Conservation (phyloP, 2,329 filamentous ascomycete species). For the Akanthomyces lecanii region DNA sequence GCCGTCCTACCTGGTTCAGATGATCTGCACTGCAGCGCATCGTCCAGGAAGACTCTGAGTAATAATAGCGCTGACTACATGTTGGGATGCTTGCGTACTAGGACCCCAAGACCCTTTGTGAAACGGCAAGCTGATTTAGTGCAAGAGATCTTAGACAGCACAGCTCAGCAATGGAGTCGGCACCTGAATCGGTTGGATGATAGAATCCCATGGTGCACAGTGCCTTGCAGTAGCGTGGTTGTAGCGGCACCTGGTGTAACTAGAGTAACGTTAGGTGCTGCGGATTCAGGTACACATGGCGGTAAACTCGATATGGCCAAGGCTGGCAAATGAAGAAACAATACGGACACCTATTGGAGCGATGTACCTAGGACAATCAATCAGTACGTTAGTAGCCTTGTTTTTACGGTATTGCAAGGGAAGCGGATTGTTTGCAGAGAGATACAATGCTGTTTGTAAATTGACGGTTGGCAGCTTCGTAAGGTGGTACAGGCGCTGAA, state of each 20-base stretch:
- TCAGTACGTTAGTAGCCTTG: no score
- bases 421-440: no score
- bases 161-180: background rate
- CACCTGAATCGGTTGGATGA: background rate
- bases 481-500: background rate
- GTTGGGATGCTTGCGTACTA: background rate
- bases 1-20: background rate
- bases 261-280: background rate
- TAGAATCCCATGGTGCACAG: background rate
- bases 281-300: background rate
- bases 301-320: background rate
- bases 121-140: slow-evolving; percentile 1
- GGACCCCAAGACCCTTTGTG: background rate
- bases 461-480: background rate
- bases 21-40: background rate
- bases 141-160: background rate
- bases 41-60: background rate
- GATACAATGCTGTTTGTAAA: background rate
- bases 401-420: no score
- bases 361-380: no score
- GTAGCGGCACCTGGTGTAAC: background rate
- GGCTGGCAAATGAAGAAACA: background rate
- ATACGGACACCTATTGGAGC: background rate
- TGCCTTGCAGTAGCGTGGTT: background rate
- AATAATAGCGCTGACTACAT: background rate